phyloP scores from a whole-genome alignment of 108 stramenopile species.

The Mediolabrus comicus region DNA sequence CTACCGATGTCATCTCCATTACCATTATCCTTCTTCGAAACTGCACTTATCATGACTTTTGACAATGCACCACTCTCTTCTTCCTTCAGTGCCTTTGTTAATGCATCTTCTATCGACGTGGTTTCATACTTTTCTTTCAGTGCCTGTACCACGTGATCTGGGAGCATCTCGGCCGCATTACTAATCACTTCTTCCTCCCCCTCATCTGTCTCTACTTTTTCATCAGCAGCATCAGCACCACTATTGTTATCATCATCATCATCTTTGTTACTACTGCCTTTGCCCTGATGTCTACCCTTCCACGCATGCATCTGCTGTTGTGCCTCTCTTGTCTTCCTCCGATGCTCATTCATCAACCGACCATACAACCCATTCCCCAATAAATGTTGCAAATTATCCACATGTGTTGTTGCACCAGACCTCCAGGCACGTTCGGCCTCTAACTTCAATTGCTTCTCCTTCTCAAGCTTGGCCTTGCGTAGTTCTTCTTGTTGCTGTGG shows the following conservation, averaged over 20 bases:
- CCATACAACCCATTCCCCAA: constrained; percentile 11
- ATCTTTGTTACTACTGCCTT: neutral
- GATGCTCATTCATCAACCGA: constrained; percentile 19
- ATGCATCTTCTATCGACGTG: constrained; percentile 20
- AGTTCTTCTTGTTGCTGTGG: constrained; percentile 30
- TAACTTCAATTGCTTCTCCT: constrained; percentile 14
- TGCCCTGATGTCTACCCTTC: neutral
- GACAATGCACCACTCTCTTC: constrained; percentile 11
- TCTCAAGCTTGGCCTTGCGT: constrained; percentile 9
- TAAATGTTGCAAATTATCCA: constrained; percentile 17
- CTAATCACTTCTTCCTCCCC: constrained; percentile 4
- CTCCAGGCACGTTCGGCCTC: constrained; percentile 18
- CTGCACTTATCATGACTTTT: constrained; percentile 6
- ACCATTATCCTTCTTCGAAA: neutral
- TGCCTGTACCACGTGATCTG: constrained; percentile 27
- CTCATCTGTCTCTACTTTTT: constrained; percentile 3
- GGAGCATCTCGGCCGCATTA: constrained; percentile 36
- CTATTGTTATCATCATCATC: neutral
- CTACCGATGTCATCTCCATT: neutral
- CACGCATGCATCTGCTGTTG: constrained; percentile 1
- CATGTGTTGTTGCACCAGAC: neutral
- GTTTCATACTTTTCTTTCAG: constrained; percentile 42
- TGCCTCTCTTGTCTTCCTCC: constrained; percentile 7
- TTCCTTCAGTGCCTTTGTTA: constrained; percentile 28
- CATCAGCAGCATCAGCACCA: neutral